phyloP scores from a whole-genome alignment of 177 flowering plant genomes.

The Telopea speciosissima region DNA sequence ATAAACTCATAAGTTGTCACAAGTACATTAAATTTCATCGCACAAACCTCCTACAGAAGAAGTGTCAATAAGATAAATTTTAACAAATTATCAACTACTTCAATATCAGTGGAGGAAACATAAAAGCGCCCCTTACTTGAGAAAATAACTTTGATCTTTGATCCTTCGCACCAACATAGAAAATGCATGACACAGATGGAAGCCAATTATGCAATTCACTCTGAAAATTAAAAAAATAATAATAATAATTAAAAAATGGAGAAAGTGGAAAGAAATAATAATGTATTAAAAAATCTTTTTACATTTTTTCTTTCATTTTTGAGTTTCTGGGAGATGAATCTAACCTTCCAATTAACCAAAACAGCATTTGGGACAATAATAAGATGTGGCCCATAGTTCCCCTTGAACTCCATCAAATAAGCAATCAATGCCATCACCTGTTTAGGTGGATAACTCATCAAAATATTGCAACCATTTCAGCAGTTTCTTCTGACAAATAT shows the following conservation, averaged over 20 bases:
- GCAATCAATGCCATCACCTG: slow-evolving; percentile 99
- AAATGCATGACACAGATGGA: slow-evolving; percentile 93
- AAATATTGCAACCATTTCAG: too few species aligned
- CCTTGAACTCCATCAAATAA: slow-evolving; percentile 97
- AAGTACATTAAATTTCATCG: slow-evolving; percentile 95
- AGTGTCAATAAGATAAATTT: slow-evolving; percentile 5
- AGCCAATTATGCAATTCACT: slow-evolving; percentile 94
- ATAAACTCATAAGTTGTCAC: slow-evolving; percentile 98
- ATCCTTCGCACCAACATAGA: slow-evolving; percentile 92
- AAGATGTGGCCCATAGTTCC: slow-evolving; percentile 99
- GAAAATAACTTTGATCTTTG: slow-evolving; percentile 87
- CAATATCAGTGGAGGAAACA: not conserved
- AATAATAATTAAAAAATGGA: slow-evolving; percentile 12
- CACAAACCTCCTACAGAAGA: slow-evolving; percentile 69
- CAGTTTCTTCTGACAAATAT: slow-evolving; percentile 1
- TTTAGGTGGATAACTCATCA: slow-evolving; percentile 1
- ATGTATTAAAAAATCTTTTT: not conserved
- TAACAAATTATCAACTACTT: slow-evolving; percentile 4
- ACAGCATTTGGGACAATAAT: slow-evolving; percentile 99
- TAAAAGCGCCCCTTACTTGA: slow-evolving; percentile 50
- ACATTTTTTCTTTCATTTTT: too few species aligned
- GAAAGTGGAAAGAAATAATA: not conserved
- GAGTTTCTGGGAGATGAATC: not conserved
- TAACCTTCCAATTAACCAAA: slow-evolving; percentile 98
- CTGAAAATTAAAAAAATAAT: slow-evolving; percentile 40